A percentile compares a stretch with the other conserved stretches of the same genome.
phyloP scores from a whole-genome alignment of 2,329 filamentous ascomycete species.

The Bretziella fagacearum region DNA sequence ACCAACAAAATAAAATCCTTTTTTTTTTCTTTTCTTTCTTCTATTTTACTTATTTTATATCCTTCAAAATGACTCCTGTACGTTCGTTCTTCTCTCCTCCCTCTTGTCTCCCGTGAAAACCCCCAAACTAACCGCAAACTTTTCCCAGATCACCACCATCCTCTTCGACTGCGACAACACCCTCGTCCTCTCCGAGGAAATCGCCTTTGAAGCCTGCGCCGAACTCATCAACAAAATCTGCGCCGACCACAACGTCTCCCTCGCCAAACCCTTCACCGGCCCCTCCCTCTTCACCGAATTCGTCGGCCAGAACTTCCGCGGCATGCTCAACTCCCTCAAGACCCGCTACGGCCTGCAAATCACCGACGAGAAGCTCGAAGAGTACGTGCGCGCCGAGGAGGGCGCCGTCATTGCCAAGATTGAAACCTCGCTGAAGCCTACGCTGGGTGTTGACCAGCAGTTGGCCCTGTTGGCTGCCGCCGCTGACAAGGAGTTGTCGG shows the following conservation, averaged over 20 bases:
- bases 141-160: constrained; percentile 45
- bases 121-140: neutral
- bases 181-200: constrained; percentile 75
- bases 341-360: constrained; percentile 60
- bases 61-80: constrained; percentile 13
- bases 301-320: constrained; percentile 86
- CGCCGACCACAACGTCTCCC: constrained; percentile 38
- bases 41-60: neutral
- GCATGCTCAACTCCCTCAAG: constrained; percentile 68
- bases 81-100: neutral
- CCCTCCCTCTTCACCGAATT: constrained; percentile 68
- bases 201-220: constrained; percentile 83
- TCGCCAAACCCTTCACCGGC: constrained; percentile 52
- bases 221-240: constrained; percentile 79
- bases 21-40: neutral
- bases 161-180: constrained; percentile 80
- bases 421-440: constrained; percentile 47
- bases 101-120: neutral
- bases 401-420: constrained; percentile 72
- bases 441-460: constrained; percentile 48
- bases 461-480: constrained; percentile 45
- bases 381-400: constrained; percentile 61
- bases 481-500: constrained; percentile 54
- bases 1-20: neutral
- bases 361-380: constrained; percentile 48